A percentile compares a stretch with the other conserved stretches of the same genome.
These are phyloP conservation scores for Trichoderma gamsii DNA, from an alignment of 495 filamentous ascomycete genomes.

Conservation along the genomic window DNA sequence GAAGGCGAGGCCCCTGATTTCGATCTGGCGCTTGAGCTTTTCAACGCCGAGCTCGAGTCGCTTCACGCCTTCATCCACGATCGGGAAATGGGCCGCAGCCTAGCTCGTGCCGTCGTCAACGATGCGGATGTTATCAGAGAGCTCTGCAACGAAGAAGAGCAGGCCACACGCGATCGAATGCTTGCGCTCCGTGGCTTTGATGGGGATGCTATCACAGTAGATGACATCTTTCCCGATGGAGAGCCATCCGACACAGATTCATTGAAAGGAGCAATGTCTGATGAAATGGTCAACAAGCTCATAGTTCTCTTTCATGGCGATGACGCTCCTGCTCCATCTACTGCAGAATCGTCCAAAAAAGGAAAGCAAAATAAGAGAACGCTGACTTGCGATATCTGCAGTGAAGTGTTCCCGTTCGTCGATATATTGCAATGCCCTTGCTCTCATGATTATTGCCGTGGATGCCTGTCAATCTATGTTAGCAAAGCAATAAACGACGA, in stretches of 20 bases:
- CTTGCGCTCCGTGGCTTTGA: background rate
- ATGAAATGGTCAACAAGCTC: conserved; percentile 8
- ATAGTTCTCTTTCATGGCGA: background rate
- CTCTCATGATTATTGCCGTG: conserved; percentile 42
- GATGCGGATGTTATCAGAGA: background rate
- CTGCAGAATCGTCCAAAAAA: background rate
- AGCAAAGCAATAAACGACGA: conserved; percentile 38
- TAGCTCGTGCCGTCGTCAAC: background rate
- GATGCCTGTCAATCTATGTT: conserved; percentile 41
- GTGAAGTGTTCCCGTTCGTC: conserved; percentile 16
- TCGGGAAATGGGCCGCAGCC: background rate
- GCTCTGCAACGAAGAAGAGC: background rate
- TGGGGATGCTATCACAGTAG: background rate
- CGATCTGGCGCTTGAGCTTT: background rate
- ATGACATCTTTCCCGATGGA: background rate
- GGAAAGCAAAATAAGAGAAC: background rate
- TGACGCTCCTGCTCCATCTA: background rate
- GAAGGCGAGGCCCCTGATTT: background rate
- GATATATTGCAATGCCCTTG: conserved; percentile 28
- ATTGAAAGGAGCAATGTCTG: background rate
- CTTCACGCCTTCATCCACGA: background rate
- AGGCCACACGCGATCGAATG: background rate
- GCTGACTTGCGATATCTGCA: conserved; percentile 20
- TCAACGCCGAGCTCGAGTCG: conserved; percentile 2
- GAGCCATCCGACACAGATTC: background rate